A percentile compares a stretch with the other conserved stretches of the same genome.
Conservation (phyloP, 805 yeast genomes). For the Lipomyces orientalis region DNA sequence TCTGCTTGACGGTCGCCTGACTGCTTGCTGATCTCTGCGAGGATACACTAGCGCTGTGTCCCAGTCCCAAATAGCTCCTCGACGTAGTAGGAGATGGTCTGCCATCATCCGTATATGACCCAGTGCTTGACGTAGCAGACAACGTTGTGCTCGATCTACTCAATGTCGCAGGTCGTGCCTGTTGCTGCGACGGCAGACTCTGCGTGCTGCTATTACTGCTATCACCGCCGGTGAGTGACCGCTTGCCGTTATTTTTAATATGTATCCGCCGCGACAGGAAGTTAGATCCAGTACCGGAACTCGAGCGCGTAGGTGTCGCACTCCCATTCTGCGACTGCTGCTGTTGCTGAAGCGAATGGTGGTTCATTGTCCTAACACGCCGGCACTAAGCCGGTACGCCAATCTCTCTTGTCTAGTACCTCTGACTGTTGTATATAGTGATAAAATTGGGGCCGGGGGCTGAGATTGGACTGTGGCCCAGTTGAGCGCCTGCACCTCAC, state of each 20-base stretch:
- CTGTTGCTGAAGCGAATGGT: slow-evolving; percentile 19
- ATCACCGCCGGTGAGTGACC: slow-evolving; percentile 8
- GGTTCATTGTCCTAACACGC: slow-evolving; percentile 13
- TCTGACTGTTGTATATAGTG: background rate
- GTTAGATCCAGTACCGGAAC: slow-evolving; percentile 17
- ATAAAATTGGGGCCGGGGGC: background rate
- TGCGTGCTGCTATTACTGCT: slow-evolving; percentile 6
- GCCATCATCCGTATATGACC: background rate
- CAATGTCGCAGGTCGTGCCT: background rate
- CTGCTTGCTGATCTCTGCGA: slow-evolving; percentile 14
- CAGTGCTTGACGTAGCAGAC: slow-evolving; percentile 4
- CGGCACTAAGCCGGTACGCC: slow-evolving; percentile 6
- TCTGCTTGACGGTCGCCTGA: slow-evolving; percentile 11
- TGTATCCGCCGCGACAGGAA: slow-evolving; percentile 20
- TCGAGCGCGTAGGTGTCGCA: slow-evolving; percentile 16
- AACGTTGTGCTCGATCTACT: background rate
- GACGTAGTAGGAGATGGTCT: background rate
- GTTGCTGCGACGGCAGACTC: background rate
- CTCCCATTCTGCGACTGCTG: slow-evolving; percentile 13
- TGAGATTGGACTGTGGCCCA: background rate
- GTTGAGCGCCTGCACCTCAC: background rate
- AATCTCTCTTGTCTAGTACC: slow-evolving; percentile 1
- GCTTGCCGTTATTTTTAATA: slow-evolving; percentile 14
- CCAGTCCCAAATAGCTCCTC: slow-evolving; percentile 1
- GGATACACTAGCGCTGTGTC: slow-evolving; percentile 9